Evolutionary conservation across 352 stramenopile species (phyloP).

Genomic region (Blastocystis sp.): DNA sequence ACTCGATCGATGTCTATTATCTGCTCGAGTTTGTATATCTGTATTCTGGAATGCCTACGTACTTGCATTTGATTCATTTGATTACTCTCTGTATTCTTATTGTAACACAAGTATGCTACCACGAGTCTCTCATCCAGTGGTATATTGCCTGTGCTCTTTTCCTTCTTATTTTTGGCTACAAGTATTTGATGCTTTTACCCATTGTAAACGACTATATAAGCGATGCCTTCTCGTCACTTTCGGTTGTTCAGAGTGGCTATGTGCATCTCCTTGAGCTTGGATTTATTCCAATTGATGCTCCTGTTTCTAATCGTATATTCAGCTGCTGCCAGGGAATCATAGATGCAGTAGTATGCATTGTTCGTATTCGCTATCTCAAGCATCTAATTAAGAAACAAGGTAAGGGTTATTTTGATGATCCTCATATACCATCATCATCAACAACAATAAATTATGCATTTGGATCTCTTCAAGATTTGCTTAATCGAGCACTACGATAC

Average conservation of each 20-base stretch:
- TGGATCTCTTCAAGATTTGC: conserved; percentile 29
- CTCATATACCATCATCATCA: background rate
- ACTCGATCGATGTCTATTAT: conserved; percentile 14
- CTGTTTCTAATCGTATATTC: background rate
- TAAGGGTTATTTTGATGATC: background rate
- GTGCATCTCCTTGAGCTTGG: background rate
- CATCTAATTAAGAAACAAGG: background rate
- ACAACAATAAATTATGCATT: background rate
- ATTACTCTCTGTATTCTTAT: conserved; percentile 6
- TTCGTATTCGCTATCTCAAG: background rate
- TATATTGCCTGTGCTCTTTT: background rate
- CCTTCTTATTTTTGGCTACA: conserved; percentile 12
- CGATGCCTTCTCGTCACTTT: background rate
- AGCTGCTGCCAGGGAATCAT: conserved; percentile 18
- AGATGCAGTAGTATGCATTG: conserved; percentile 4
- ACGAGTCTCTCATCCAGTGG: conserved; percentile 14
- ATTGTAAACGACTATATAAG: background rate
- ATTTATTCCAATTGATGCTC: conserved; percentile 44
- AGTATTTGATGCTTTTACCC: background rate
- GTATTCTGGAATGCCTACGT: background rate
- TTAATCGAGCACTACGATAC: background rate
- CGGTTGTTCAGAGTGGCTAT: background rate
- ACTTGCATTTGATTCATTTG: conserved; percentile 3
- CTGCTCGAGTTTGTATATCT: background rate
- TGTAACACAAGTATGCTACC: conserved; percentile 9